A percentile compares a stretch with the other conserved stretches of the same genome.
phyloP scores from a whole-genome alignment of 2,329 filamentous ascomycete genomes.

The Colletotrichum higginsianum region DNA sequence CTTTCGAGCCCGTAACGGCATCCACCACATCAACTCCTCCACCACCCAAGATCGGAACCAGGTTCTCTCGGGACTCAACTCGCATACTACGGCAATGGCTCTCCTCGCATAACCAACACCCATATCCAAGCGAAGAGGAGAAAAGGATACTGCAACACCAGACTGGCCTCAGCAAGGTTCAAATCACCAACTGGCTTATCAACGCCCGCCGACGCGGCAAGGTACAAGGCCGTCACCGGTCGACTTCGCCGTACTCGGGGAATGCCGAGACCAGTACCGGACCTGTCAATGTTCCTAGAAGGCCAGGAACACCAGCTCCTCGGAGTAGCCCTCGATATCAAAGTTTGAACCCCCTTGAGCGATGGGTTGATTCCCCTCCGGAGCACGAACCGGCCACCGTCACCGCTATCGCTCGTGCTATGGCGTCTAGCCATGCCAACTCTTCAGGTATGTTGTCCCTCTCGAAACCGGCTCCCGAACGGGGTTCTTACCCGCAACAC shows the following conservation, averaged over 20 bases:
- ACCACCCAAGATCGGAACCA: constrained; percentile 45
- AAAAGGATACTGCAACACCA: constrained; percentile 29
- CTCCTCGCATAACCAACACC: constrained; percentile 26
- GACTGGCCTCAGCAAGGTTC: constrained; percentile 38
- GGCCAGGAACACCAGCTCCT: constrained; percentile 24
- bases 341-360: constrained; percentile 27
- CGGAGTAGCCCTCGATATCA: constrained; percentile 26
- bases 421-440: constrained; percentile 38
- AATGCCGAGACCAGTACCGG: constrained; percentile 8
- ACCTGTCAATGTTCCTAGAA: constrained; percentile 28
- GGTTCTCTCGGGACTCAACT: constrained; percentile 45
- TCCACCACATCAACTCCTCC: constrained; percentile 21
- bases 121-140: constrained; percentile 35
- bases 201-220: constrained; percentile 55
- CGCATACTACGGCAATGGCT: constrained; percentile 45
- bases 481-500: too few species aligned
- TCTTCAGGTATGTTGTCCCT: constrained; percentile 36
- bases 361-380: constrained; percentile 44
- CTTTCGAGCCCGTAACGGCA: not conserved
- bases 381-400: constrained; percentile 46
- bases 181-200: constrained; percentile 39
- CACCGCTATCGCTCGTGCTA: constrained; percentile 44
- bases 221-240: constrained; percentile 57
- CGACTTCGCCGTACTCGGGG: constrained; percentile 49
- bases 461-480: constrained; percentile 44